Base-by-base conservation (phyloP, 768 basidiomycete genomes). In the Hortiboletus campestris region DNA sequence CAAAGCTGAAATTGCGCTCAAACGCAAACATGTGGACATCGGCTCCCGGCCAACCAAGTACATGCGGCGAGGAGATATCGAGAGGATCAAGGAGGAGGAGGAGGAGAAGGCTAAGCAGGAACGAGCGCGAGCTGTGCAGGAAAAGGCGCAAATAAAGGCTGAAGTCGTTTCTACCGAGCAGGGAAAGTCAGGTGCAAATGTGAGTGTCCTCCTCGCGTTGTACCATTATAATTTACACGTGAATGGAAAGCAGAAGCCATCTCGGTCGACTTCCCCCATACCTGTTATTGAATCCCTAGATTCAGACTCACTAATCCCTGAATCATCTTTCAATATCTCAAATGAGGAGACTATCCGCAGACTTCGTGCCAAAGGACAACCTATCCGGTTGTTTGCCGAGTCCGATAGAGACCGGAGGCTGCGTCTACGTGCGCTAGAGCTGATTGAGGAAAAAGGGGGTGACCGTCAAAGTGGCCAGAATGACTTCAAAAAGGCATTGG, bases 321-420 rank as follows among this genome's bases (percentile, higher is more conserved):
- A 73, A 29, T 69, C 74, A 1, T 64, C 71, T 6, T 98, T 95
- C 76, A 94, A 94, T 67, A 88, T 98, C 51, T 91, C 95, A 2
- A 92, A 94, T 53, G 89, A 94, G 57, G 97, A 99, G 65, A 91
- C 90, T 13, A 79, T 94, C 53, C 87, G 92, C 10, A 84, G 97
- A 20, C 82, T 99, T 14, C 86, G 97, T 44, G 77, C 82, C 25
- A 96, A 97, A 68, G 93, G 91, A 22, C 95, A 98, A 68, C 97
- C 97, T 5, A 90, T 98, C 58, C 84, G 94, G 29, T 76, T 99
- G 10, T 99, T 99, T 66, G 97, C 87, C 32, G 97, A 99, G 70
- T 85, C 87, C 0, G 97, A 99, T 76, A 93, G 94, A 75, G 97
- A 98, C 28, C 81, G 97, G 11, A 78, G 94, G 32, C 74, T 98